Conservation (phyloP, 345 rosid species). For the Psidium guajava region DNA sequence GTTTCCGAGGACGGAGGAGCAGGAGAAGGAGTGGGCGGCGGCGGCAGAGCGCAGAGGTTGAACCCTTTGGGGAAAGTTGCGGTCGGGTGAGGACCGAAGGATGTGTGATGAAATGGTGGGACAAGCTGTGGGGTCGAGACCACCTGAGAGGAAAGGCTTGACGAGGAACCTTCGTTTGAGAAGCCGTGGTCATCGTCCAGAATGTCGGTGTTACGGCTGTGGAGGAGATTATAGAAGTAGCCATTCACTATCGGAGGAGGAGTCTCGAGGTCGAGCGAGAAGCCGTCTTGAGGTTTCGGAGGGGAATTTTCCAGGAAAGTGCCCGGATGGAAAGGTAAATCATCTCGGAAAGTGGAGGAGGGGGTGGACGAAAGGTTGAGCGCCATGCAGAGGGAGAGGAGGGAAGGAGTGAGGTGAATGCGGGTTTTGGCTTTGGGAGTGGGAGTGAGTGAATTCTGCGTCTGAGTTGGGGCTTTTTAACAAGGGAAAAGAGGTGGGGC, state of each 20-base stretch:
- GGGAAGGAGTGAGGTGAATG: not conserved
- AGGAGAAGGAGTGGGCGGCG: not conserved
- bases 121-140: not conserved
- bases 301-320: constrained; percentile 11
- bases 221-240: not conserved
- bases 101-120: not conserved
- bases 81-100: not conserved
- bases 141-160: not conserved
- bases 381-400: constrained; percentile 23
- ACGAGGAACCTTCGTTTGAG: not conserved
- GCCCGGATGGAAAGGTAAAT: constrained; percentile 19
- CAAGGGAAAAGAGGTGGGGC: not conserved
- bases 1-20: not conserved
- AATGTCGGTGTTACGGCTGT: not conserved
- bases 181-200: not conserved
- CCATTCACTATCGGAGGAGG: not conserved
- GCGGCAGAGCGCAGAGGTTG: not conserved
- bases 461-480: not conserved
- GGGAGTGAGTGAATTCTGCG: not conserved
- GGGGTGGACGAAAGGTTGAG: constrained; percentile 4
- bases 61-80: not conserved
- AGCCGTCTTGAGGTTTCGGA: not conserved
- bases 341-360: constrained; percentile 15
- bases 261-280: not conserved
- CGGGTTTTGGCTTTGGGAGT: not conserved